Conservation (phyloP, 2,329 filamentous ascomycete species). For the Plectosphaerella sp. region DNA sequence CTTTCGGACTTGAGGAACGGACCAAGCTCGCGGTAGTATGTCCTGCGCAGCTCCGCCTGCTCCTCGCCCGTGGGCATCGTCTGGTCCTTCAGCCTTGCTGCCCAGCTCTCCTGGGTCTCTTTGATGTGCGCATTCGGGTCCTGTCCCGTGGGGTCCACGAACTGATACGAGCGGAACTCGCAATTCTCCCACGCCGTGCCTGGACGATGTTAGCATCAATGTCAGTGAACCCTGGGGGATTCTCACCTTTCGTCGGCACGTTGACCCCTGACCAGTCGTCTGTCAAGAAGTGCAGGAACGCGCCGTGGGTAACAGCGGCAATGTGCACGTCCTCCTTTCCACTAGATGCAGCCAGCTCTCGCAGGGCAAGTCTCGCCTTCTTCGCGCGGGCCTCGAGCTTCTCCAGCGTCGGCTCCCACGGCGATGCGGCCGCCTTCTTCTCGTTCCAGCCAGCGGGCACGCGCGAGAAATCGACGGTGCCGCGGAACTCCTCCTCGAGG, state of each 20-base stretch:
- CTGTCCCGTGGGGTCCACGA: constrained; percentile 46
- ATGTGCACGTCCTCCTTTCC: constrained; percentile 49
- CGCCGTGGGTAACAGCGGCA: constrained; percentile 76
- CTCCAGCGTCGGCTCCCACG: constrained; percentile 40
- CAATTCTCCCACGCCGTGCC: constrained; percentile 73
- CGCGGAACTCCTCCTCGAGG: constrained; percentile 57
- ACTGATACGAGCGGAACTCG: constrained; percentile 66
- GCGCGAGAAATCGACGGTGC: constrained; percentile 56
- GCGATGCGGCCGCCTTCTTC: constrained; percentile 44
- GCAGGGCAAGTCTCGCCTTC: constrained; percentile 56
- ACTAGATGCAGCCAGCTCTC: constrained; percentile 41
- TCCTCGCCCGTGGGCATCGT: constrained; percentile 39
- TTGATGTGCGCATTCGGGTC: constrained; percentile 42
- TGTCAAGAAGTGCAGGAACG: constrained; percentile 79
- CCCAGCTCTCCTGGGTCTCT: constrained; percentile 46
- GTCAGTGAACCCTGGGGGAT: background rate
- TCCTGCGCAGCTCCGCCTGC: constrained; percentile 36
- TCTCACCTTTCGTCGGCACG: constrained; percentile 32
- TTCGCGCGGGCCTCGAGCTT: constrained; percentile 58
- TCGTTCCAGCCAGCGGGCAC: constrained; percentile 67
- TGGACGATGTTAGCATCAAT: constrained; percentile 20
- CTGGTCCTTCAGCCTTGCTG: constrained; percentile 34
- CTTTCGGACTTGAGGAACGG: background rate
- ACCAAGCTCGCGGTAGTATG: constrained; percentile 28
- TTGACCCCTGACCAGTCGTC: constrained; percentile 69